Base-by-base conservation (phyloP, 2,329 filamentous ascomycete genomes). In the Ophiosphaerella korrae region DNA sequence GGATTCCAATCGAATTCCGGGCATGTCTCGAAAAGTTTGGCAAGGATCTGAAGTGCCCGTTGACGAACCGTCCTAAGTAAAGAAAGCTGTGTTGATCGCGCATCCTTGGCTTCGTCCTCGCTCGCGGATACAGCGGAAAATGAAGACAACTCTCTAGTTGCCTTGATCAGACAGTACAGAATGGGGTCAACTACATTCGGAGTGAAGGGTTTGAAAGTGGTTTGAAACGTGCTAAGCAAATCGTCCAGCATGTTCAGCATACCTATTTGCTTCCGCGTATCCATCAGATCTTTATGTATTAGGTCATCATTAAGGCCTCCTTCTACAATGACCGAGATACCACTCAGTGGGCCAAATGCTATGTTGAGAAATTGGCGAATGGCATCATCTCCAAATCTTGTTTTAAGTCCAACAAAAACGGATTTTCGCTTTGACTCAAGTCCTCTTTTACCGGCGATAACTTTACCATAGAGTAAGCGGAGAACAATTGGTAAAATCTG, bases 171-270 rank as follows among this genome's bases (percentile, higher is more conserved):
- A 68, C 92, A 97, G 68, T 92, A 93, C 1, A 97, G 76, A 0
- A 95, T 81, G 0, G 91, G 84, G 62, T 93, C 86, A 55, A 93
- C 79, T 4, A 97, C 80, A 11, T 82, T 82, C 13, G 82, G 77
- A 42, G 88, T 82, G 62, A 89, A 93, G 0, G 85, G 82, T 2
- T 80, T 74, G 46, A 95, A 84, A 46, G 87, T 87, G 5, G 83
- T 85, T 45, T 92, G 91, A 32, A 97, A 82, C 45, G 94, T 91
- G 50, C 88, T 88, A 52, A 97, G 85, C 70, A 97, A 85, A 9
- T 93, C 86, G 52, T 92, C 87, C 42, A 94, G 81, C 90, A 97
- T 94, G 68, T 95, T 96, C 44, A 96, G 77, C 68, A 97, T 85
- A 78, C 95, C 94, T 51, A 94, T 83, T 72, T 97, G 93, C 72